phyloP scores from a whole-genome alignment of 306 rosid genomes.

The Coriaria nepalensis region DNA sequence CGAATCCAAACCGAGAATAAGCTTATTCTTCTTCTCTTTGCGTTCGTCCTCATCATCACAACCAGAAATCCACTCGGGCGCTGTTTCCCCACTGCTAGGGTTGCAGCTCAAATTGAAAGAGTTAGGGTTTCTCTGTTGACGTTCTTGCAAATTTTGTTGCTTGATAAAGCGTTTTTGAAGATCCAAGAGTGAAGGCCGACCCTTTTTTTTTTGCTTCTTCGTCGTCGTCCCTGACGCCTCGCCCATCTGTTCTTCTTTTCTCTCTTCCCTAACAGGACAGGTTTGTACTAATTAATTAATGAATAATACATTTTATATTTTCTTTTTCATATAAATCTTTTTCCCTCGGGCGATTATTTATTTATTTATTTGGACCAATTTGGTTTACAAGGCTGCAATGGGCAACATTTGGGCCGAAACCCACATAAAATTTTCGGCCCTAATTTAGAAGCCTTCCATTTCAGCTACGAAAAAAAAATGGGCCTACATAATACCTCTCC shows the following conservation, averaged over 20 bases:
- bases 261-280: slow-evolving; percentile 26
- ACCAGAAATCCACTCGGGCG: slow-evolving; percentile 12
- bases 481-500: no score
- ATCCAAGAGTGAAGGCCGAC: slow-evolving; percentile 95
- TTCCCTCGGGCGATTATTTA: no score
- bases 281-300: no score
- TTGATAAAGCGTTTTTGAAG: slow-evolving; percentile 79
- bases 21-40: slow-evolving; percentile 64
- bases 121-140: slow-evolving; percentile 16
- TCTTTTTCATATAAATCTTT: no score
- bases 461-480: no score
- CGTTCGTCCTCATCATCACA: slow-evolving; percentile 66
- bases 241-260: slow-evolving; percentile 46
- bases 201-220: slow-evolving; percentile 82
- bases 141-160: slow-evolving; percentile 30
- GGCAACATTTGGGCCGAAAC: no score
- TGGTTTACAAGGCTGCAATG: no score
- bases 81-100: slow-evolving; percentile 18
- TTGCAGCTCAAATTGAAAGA: slow-evolving; percentile 19
- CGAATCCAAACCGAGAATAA: slow-evolving; percentile 45
- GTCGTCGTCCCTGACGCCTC: slow-evolving; percentile 50
- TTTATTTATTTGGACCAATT: background rate
- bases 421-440: no score
- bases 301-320: no score
- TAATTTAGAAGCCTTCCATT: no score